Evolutionary conservation across 257 asterid genomes (phyloP), one percentile per base, ranked within the genome.

Genomic region (Hygrophila difformis): DNA sequence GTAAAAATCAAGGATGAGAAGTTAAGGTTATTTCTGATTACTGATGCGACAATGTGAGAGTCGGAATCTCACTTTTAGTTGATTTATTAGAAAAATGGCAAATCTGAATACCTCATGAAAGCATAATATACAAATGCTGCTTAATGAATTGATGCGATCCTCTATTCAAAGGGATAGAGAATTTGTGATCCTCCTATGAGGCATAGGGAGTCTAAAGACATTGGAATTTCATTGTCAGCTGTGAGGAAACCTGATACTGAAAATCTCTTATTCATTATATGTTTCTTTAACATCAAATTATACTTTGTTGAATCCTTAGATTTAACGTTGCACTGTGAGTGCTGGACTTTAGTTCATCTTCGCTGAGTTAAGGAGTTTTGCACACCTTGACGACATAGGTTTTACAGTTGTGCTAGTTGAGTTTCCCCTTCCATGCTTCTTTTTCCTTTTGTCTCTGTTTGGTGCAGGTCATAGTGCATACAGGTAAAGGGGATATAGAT

Each of bases 291-390:
- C 38, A 44, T 16, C 35, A 24, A n/a, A 18, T 6, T 12, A 23
- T 5, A 22, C 31, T 19, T 38, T 31, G 12, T 6, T 12, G 24
- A 38, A 29, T 38, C 22, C 46, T 17, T n/a, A 38, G 4, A 28
- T 60, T 52, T 36, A 28, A 8, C 37, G 41, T 17, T 59, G 23
- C 6, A 19, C 40, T 33, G 18, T 49, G 16, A 16, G 0, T 42
- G 22, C 18, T 34, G 6, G 18, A 9, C 19, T 26, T 21, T 31
- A 41, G 5, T 55, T 59, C 39, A 43, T 39, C 34, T 24, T 24
- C 7, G 29, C 29, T 14, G 33, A 45, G 26, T 33, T 17, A 29
- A 44, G 11, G 26, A 24, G 18, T 21, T 13, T 9, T 8, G 34
- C 0, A 6, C 22, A 49, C n/a, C 5, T 12, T 47, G 31, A 38